Evolutionary conservation across 2,329 filamentous ascomycete genomes (phyloP), one percentile per base, ranked within the genome.

Genomic region (Fusarium heterosporum): DNA sequence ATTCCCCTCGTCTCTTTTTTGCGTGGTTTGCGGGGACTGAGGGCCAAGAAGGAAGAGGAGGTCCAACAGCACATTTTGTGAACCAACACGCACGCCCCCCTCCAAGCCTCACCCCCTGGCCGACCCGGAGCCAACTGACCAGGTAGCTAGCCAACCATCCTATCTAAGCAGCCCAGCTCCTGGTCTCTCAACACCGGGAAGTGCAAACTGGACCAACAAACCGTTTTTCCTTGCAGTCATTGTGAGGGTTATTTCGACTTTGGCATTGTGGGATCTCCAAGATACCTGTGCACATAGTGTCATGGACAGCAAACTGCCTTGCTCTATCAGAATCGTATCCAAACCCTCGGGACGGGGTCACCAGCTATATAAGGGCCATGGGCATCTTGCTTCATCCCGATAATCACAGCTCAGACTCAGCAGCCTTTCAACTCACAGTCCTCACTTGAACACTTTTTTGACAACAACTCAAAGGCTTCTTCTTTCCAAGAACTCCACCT

Each of bases 271-370:
- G 66, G 47, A 60, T 73, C 61, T 61, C 55, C 61, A 60, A 72
- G 61, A 61, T 59, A 71, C 52, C 55, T 72, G 69, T 65, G 61
- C 61, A 68, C 71, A 70, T 61, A 72, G 61, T 70, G 68, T 55
- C 64, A 73, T 73, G 70, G 70, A 73, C 61, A 66, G 59, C 58
- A 72, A 70, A 73, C 71, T 66, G 66, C 63, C 71, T 73, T 56
- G 63, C 47, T 70, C 69, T 64, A 29, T 61, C 61, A 63, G 36
- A 63, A 50, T 66, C 51, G 55, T 61, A 60, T 51, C 71, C 71
- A 67, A 56, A 62, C 54, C 55, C 69, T 71, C 66, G 70, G 72
- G 61, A 57, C 65, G 60, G 68, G 72, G 47, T 72, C 68, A 68
- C 68, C 68, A 60, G 61, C 62, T 74, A 74, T 74, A 74, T 74